These are phyloP conservation scores for Murraya paniculata DNA, from an alignment of 345 rosid genomes.

Conservation along the genomic window DNA sequence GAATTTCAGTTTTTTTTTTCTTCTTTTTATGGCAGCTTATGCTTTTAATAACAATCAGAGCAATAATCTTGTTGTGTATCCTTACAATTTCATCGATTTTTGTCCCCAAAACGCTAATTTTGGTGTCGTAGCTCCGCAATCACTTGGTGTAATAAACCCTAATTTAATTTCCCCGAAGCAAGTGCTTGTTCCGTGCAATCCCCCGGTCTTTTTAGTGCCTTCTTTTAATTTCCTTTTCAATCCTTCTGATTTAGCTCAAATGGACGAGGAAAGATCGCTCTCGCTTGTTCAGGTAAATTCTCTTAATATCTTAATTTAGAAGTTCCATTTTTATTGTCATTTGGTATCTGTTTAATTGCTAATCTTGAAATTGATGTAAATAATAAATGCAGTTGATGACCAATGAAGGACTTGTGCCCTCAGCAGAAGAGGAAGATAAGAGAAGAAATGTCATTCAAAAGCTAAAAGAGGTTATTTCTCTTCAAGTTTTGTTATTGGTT, in stretches of 20 bases:
- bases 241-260: conserved; percentile 19
- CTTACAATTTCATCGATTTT: conserved; percentile 7
- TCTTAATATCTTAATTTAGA: too few species aligned
- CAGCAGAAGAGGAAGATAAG: conserved; percentile 41
- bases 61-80: conserved; percentile 10
- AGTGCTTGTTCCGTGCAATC: conserved; percentile 16
- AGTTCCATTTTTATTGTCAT: background rate
- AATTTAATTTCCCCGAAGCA: background rate
- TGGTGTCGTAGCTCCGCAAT: background rate
- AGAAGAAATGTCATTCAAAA: conserved; percentile 36
- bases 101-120: background rate
- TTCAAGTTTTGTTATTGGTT: background rate
- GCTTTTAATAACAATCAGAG: conserved; percentile 3
- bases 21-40: conserved; percentile 26
- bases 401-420: conserved; percentile 44
- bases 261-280: conserved; percentile 42
- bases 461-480: conserved; percentile 33
- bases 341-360: background rate
- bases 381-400: conserved; percentile 32
- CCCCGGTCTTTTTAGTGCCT: conserved; percentile 14
- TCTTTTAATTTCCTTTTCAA: conserved; percentile 6
- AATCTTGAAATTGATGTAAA: background rate
- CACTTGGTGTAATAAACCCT: conserved; percentile 14
- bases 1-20: too few species aligned
- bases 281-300: conserved; percentile 45